Percentiles rank a stretch among this genome's conserved stretches.
phyloP scores from a whole-genome alignment of 306 rosid genomes.

The Acacia melanoxylon region DNA sequence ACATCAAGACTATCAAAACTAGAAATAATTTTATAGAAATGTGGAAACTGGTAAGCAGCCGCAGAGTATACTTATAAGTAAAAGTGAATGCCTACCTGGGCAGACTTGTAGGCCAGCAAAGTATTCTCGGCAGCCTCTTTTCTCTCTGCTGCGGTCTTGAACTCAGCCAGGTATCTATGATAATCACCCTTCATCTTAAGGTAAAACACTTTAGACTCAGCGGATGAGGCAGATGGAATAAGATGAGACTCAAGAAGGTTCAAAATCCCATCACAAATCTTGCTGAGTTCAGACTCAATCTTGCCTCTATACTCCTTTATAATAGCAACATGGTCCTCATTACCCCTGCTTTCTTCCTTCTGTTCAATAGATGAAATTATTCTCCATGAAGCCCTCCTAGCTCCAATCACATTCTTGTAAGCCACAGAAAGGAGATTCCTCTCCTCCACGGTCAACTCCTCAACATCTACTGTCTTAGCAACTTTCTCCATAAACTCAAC shows the following conservation, averaged over 20 bases:
- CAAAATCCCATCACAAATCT: slow-evolving; percentile 94
- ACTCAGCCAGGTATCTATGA: slow-evolving; percentile 94
- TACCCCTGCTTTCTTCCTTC: slow-evolving; percentile 94
- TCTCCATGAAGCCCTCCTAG: slow-evolving; percentile 98
- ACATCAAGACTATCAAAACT: background rate
- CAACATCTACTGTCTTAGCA: slow-evolving; percentile 76
- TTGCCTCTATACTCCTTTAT: slow-evolving; percentile 86
- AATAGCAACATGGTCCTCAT: slow-evolving; percentile 72
- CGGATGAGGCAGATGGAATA: slow-evolving; percentile 74
- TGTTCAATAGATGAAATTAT: slow-evolving; percentile 96
- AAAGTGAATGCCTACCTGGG: slow-evolving; percentile 61
- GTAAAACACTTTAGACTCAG: slow-evolving; percentile 86
- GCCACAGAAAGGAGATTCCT: slow-evolving; percentile 94
- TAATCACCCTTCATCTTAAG: slow-evolving; percentile 97
- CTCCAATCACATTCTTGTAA: slow-evolving; percentile 93
- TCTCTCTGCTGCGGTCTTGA: slow-evolving; percentile 80
- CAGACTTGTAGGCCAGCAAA: slow-evolving; percentile 89
- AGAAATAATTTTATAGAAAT: background rate
- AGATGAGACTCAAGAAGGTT: slow-evolving; percentile 83
- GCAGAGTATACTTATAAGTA: background rate
- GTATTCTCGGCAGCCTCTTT: slow-evolving; percentile 97
- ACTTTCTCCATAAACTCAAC: slow-evolving; percentile 98
- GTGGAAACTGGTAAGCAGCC: background rate
- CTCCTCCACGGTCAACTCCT: slow-evolving; percentile 87
- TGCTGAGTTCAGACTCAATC: slow-evolving; percentile 87